phyloP scores from a whole-genome alignment of 805 yeast species.

The Candida parachauliodes region DNA sequence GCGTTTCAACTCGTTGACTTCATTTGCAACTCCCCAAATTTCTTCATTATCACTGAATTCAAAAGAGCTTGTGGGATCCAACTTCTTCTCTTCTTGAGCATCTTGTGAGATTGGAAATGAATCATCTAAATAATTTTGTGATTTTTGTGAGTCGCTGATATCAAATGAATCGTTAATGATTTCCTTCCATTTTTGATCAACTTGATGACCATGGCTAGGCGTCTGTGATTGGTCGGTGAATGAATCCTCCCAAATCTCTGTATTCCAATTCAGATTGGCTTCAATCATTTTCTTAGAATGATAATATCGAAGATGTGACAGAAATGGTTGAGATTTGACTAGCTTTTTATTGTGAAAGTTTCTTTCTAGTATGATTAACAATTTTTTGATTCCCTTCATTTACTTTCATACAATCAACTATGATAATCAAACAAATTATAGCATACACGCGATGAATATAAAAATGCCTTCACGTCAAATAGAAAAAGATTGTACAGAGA shows the following conservation, averaged over 20 bases:
- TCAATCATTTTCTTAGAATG: not conserved
- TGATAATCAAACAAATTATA: not conserved
- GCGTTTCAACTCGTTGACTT: not conserved
- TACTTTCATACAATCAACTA: no score
- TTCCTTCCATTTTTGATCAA: slow-evolving; percentile 1
- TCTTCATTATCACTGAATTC: slow-evolving; percentile 11
- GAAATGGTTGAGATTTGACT: no score
- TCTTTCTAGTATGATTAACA: not conserved
- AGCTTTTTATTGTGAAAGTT: no score
- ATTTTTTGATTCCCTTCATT: not conserved
- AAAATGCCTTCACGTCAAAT: no score
- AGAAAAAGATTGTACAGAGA: no score
- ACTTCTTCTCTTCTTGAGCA: not conserved
- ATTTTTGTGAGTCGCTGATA: slow-evolving; percentile 2
- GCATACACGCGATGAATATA: slow-evolving; percentile 2
- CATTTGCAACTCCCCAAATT: slow-evolving; percentile 1
- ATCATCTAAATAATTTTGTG: not conserved
- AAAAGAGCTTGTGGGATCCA: not conserved
- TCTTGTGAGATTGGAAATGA: not conserved
- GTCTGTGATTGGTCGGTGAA: not conserved
- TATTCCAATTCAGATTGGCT: slow-evolving; percentile 1
- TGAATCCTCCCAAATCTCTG: slow-evolving; percentile 4
- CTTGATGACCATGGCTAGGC: no score
- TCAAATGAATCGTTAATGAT: slow-evolving; percentile 5
- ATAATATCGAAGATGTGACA: not conserved